These are phyloP conservation scores for Botrytis paeoniae DNA, from an alignment of 2,329 filamentous ascomycete species.

Conservation along the genomic window DNA sequence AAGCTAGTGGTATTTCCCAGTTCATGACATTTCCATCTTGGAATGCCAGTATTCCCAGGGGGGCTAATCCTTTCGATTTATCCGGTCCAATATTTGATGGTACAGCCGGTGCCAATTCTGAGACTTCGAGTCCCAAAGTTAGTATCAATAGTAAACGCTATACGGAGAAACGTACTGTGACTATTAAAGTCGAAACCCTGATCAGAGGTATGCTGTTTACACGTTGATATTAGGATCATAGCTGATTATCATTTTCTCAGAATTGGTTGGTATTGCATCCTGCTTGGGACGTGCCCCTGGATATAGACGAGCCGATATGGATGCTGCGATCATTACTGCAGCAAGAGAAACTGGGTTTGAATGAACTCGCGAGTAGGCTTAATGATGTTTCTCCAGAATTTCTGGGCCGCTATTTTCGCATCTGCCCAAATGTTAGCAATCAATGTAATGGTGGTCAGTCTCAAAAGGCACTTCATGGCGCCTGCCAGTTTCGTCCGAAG, in stretches of 20 bases:
- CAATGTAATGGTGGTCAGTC: not conserved
- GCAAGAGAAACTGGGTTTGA: slow-evolving; percentile 10
- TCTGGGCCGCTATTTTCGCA: not conserved
- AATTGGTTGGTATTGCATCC: slow-evolving; percentile 32
- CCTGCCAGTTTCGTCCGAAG: not conserved
- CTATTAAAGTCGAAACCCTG: slow-evolving; percentile 36
- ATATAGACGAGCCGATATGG: slow-evolving; percentile 36
- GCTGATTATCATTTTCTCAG: slow-evolving; percentile 23
- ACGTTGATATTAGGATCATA: not conserved
- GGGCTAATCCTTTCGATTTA: slow-evolving; percentile 1
- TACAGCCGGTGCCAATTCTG: not conserved
- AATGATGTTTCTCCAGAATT: not conserved
- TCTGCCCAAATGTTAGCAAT: not conserved
- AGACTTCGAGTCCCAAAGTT: slow-evolving; percentile 4
- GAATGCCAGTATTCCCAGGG: not conserved
- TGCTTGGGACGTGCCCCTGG: slow-evolving; percentile 38
- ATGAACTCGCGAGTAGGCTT: not conserved
- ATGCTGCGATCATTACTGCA: slow-evolving; percentile 32
- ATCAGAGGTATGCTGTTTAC: slow-evolving; percentile 34
- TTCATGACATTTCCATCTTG: slow-evolving; percentile 4
- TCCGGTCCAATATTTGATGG: slow-evolving; percentile 5
- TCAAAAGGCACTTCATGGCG: not conserved
- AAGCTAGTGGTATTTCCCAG: not conserved
- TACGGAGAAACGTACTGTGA: slow-evolving; percentile 29
- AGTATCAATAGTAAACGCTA: slow-evolving; percentile 6